A percentile compares a stretch with the other conserved stretches of the same genome.
These are phyloP conservation scores for Eucalyptus tenuipes DNA, from an alignment of 345 rosid genomes.

Conservation along the genomic window DNA sequence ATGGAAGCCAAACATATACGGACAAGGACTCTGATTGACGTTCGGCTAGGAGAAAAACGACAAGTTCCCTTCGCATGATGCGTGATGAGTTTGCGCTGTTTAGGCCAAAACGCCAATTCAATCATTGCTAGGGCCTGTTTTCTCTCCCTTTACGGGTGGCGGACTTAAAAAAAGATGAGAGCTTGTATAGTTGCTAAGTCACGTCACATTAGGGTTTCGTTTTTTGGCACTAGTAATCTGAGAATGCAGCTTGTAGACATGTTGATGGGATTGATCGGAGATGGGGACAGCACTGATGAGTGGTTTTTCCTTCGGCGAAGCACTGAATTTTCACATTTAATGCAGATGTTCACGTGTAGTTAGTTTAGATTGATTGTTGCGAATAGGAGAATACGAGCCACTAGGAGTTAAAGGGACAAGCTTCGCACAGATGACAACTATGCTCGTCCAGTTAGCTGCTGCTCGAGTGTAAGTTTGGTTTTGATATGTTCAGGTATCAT, in stretches of 20 bases:
- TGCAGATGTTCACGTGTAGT: not conserved
- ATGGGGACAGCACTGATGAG: not conserved
- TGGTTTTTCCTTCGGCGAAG: not conserved
- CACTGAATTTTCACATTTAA: not conserved
- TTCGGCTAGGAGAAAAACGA: not conserved
- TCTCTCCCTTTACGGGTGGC: not conserved
- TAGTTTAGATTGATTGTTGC: not conserved
- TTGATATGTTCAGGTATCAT: not conserved
- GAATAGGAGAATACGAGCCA: not conserved
- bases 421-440: not conserved
- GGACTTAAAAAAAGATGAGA: not conserved
- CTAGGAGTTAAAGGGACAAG: not conserved
- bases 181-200: not conserved
- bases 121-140: not conserved
- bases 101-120: not conserved
- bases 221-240: not conserved
- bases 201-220: not conserved
- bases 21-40: conserved; percentile 2
- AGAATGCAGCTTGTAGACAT: not conserved
- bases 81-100: not conserved
- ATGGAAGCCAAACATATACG: conserved; percentile 17
- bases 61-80: not conserved
- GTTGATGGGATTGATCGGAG: not conserved
- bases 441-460: not conserved
- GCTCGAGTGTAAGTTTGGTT: not conserved